Conservation (phyloP, 2,329 filamentous ascomycete genomes). For the Aspergillus sp. region DNA sequence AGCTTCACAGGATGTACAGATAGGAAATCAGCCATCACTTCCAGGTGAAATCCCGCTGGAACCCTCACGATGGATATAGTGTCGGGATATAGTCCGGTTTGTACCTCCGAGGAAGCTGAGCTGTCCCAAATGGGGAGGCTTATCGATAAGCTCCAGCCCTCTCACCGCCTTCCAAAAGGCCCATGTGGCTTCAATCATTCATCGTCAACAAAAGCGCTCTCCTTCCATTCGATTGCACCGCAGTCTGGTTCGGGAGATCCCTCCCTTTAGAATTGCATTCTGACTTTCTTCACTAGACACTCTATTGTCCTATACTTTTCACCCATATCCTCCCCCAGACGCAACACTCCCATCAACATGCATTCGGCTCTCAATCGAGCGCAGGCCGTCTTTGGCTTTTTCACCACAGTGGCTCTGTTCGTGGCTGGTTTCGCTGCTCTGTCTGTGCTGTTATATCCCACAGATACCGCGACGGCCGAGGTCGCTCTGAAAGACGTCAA, state of each 20-base stretch:
- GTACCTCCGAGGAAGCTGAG: background rate
- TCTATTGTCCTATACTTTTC: background rate
- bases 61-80: too few species aligned
- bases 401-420: constrained; percentile 87
- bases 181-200: constrained; percentile 26
- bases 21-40: background rate
- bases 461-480: constrained; percentile 54
- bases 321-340: constrained; percentile 20
- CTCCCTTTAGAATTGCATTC: background rate
- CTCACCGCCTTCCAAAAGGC: constrained; percentile 26
- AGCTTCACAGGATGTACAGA: too few species aligned
- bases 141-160: constrained; percentile 16
- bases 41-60: background rate
- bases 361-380: constrained; percentile 80
- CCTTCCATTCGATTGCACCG: background rate
- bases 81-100: too few species aligned
- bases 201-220: background rate
- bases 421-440: constrained; percentile 77
- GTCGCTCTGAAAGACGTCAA: constrained; percentile 64
- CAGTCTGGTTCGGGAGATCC: background rate
- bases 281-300: background rate
- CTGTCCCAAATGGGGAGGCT: constrained; percentile 2
- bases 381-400: constrained; percentile 96
- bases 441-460: constrained; percentile 65
- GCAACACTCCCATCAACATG: constrained; percentile 57